Evolutionary conservation across 495 filamentous ascomycete genomes (phyloP).

Genomic region (Tuber indicum): DNA sequence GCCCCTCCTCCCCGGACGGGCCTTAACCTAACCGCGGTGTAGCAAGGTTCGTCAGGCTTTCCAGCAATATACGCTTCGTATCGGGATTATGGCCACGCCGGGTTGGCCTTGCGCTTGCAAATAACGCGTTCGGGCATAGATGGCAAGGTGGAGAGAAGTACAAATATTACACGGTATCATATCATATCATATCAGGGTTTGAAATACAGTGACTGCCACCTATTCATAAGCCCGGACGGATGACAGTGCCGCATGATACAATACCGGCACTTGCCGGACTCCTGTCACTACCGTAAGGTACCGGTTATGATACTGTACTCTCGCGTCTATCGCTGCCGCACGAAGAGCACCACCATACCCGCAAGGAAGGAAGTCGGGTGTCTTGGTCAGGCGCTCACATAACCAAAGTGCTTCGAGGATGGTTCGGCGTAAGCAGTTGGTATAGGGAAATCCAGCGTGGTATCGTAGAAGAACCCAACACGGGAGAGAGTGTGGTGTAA

Average conservation of each 20-base stretch:
- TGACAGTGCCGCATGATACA: not conserved
- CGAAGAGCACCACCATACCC: not conserved
- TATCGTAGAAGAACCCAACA: not conserved
- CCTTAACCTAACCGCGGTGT: not conserved
- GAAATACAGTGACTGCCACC: not conserved
- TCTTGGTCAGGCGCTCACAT: slow-evolving; percentile 1
- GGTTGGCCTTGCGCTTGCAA: not conserved
- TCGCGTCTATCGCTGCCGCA: not conserved
- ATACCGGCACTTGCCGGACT: not conserved
- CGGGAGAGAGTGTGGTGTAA: not conserved
- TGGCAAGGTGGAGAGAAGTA: not conserved
- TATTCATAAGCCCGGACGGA: not conserved
- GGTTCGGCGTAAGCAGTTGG: not conserved
- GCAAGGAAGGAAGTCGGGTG: not conserved
- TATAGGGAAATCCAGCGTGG: not conserved
- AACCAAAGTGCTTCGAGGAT: not conserved
- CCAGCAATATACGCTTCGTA: not conserved
- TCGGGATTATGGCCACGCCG: not conserved
- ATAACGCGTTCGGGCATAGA: not conserved
- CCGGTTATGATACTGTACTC: not conserved
- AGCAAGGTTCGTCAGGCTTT: not conserved
- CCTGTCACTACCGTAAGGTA: not conserved
- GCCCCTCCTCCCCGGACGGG: not conserved
- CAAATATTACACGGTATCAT: not conserved
- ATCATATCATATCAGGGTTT: too few relatives aligned